Conservation (phyloP, 805 yeast genomes). For the Ogataea haglerorum region DNA sequence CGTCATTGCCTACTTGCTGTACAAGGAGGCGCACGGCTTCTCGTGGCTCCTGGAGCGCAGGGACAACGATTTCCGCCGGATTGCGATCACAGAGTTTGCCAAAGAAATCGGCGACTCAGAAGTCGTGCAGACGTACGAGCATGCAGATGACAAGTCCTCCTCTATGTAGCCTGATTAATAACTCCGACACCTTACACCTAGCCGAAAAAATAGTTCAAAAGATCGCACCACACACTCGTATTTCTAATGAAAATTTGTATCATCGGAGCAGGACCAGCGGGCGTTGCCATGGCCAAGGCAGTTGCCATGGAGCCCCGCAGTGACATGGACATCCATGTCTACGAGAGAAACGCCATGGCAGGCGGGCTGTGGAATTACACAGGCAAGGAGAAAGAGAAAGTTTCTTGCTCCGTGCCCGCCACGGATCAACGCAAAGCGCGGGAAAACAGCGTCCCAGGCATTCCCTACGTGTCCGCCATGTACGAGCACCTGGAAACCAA, state of each 20-base stretch:
- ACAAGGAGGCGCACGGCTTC: constrained; percentile 9
- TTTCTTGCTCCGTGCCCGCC: constrained; percentile 26
- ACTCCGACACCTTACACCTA: constrained; percentile 6
- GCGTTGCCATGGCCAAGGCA: constrained; percentile 34
- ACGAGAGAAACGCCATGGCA: constrained; percentile 29
- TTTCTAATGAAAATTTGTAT: constrained; percentile 27
- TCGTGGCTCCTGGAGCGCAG: constrained; percentile 16
- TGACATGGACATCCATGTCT: constrained; percentile 21
- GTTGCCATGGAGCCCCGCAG: constrained; percentile 32
- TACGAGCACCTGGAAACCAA: constrained; percentile 35
- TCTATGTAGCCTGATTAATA: background rate
- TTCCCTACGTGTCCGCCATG: constrained; percentile 32
- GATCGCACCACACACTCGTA: constrained; percentile 4
- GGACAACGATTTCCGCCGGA: constrained; percentile 12
- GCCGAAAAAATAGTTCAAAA: background rate
- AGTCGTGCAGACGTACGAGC: background rate
- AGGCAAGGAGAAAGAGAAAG: constrained; percentile 23
- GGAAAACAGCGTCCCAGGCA: constrained; percentile 14
- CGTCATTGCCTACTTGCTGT: constrained; percentile 13
- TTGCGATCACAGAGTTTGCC: background rate
- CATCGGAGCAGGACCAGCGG: constrained; percentile 36
- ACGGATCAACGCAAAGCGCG: constrained; percentile 14
- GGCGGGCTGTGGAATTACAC: constrained; percentile 37
- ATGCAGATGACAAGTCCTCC: background rate
- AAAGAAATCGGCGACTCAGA: constrained; percentile 1